These are phyloP conservation scores for Vigna reflexopilosa DNA, from an alignment of 306 rosid species.

Conservation along the genomic window DNA sequence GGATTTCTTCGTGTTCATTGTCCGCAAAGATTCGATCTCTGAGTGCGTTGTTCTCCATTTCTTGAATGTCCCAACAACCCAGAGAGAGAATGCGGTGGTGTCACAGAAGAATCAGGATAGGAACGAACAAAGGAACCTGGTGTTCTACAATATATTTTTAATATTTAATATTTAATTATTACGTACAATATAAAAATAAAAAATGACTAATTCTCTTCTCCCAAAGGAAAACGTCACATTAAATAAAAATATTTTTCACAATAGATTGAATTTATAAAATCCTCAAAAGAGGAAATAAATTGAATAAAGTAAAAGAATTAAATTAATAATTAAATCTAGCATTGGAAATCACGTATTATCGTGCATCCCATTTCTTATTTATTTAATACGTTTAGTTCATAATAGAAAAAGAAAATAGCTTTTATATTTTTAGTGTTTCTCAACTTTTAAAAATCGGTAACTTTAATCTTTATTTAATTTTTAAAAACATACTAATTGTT, in stretches of 20 bases:
- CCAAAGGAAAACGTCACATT: neutral
- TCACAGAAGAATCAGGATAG: neutral
- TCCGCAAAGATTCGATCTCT: conserved; percentile 38
- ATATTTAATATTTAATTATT: neutral
- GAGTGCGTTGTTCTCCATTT: conserved; percentile 43
- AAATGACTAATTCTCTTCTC: too few relatives aligned
- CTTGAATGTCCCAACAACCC: conserved; percentile 22
- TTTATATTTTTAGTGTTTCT: neutral
- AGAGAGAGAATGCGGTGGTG: conserved; percentile 12
- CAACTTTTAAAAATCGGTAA: neutral
- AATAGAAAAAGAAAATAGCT: too few relatives aligned
- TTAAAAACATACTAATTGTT: too few relatives aligned
- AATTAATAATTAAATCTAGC: too few relatives aligned
- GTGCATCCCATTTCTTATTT: neutral
- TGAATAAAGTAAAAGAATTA: too few relatives aligned
- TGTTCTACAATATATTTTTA: neutral
- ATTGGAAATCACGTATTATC: too few relatives aligned
- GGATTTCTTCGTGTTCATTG: conserved; percentile 51
- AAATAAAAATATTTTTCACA: too few relatives aligned
- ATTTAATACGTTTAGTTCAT: neutral
- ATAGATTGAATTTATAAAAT: too few relatives aligned
- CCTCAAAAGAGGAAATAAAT: too few relatives aligned
- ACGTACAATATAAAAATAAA: neutral
- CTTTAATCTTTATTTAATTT: too few relatives aligned
- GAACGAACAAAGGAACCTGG: neutral